phyloP scores from a whole-genome alignment of 257 asterid genomes.

The Anisodus acutangulus region DNA sequence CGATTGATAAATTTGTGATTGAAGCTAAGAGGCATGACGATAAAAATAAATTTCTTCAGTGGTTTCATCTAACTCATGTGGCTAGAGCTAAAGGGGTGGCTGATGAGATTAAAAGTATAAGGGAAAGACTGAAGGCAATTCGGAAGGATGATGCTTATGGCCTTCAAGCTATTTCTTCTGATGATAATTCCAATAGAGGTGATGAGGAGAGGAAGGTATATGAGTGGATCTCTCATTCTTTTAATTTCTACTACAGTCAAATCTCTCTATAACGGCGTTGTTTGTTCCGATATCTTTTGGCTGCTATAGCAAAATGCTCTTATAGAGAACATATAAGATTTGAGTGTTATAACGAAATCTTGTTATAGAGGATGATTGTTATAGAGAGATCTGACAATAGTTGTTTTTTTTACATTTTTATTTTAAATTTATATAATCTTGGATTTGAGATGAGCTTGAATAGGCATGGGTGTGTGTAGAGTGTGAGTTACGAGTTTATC shows the following conservation, averaged over 20 bases:
- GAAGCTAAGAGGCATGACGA: constrained; percentile 26
- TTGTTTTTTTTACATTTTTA: too few relatives aligned
- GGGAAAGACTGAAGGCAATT: background rate
- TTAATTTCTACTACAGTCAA: too few relatives aligned
- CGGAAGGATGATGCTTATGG: background rate
- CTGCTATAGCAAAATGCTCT: too few relatives aligned
- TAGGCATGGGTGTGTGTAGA: too few relatives aligned
- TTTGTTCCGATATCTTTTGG: too few relatives aligned
- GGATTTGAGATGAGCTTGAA: background rate
- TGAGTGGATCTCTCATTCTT: background rate
- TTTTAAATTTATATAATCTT: background rate
- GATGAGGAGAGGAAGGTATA: constrained; percentile 22
- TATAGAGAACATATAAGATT: too few relatives aligned
- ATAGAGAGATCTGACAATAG: too few relatives aligned
- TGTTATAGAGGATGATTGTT: too few relatives aligned
- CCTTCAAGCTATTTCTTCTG: background rate
- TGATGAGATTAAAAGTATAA: constrained; percentile 21
- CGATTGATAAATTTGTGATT: constrained; percentile 9
- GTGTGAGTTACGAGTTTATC: too few relatives aligned
- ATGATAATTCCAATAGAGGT: background rate
- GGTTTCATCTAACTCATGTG: background rate
- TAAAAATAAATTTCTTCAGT: background rate
- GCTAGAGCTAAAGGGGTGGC: constrained; percentile 16
- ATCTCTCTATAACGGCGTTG: too few relatives aligned
- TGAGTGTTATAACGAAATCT: too few relatives aligned